Evolutionary conservation across 2,329 filamentous ascomycete genomes (phyloP), one percentile per base, ranked within the genome.

Genomic region (Sarocladiaceae sp.): DNA sequence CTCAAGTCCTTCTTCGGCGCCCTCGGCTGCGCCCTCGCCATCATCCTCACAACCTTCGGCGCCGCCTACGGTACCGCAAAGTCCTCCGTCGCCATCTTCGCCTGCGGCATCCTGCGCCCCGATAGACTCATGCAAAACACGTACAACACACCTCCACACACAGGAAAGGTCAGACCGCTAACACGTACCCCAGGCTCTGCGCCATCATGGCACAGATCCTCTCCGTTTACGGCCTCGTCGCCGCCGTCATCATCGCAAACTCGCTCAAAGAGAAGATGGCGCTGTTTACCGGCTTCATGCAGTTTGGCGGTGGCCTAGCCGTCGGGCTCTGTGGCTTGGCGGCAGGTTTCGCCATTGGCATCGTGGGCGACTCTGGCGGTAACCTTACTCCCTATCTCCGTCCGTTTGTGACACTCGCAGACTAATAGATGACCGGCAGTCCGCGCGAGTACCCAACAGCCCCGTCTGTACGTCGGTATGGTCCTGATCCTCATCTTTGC

Each of bases 21-120:
- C 34, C 57, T 69, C 48, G 66, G 66, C 43, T 67, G 64, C 51
- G 54, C 59, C 23, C 60, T 60, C 32, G 64, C 72, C 57, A 74
- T 76, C 47, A 64, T 74, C 56, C 70, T 76, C 62, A 71, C 70
- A 53, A 73, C 70, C 56, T 58, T 76, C 39, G 72, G 67, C 42
- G 67, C 67, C 43, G 60, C 66, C 41, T 70, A 70, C 51, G 67
- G 67, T 42, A 69, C 66, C 27, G 66, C 66, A 45, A 67, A 67
- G 50, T 68, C 66, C 37, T 52, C 62, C 37, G 59, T 61, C 27
- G 67, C 66, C 45, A 70, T 71, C 52, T 70, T 70, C 53, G 55
- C 66, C 19, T 59, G 60, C 20, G 67, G 67, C 45, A 58, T 72
- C 53, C 55, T 69, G 44, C 67, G 66, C 3, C 69, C 69, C 5